These are phyloP conservation scores for Populus hybrid DNA, from an alignment of 441 rosid genomes.

Conservation along the genomic window DNA sequence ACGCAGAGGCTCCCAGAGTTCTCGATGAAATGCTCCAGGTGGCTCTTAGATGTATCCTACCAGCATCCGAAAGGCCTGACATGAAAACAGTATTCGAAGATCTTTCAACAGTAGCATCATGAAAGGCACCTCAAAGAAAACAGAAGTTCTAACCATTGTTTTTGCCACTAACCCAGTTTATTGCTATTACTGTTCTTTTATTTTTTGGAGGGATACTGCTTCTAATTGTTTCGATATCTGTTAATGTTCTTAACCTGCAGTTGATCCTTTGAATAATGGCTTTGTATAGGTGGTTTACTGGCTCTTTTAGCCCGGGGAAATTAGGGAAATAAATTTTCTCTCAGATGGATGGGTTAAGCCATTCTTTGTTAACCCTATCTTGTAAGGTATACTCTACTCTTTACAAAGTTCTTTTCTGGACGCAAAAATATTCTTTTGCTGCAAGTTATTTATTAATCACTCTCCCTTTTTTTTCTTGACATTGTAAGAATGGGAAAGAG, in stretches of 20 bases:
- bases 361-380: background rate
- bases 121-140: conserved; percentile 18
- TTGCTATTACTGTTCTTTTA: conserved; percentile 13
- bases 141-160: conserved; percentile 11
- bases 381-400: background rate
- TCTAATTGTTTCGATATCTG: conserved; percentile 1
- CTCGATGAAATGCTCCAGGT: conserved; percentile 54
- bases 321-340: background rate
- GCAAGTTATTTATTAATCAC: background rate
- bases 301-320: background rate
- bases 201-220: background rate
- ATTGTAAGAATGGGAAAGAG: too few relatives aligned
- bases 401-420: background rate
- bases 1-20: conserved; percentile 27
- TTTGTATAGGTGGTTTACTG: conserved; percentile 8
- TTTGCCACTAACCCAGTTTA: conserved; percentile 23
- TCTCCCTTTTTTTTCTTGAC: too few relatives aligned
- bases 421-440: background rate
- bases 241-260: conserved; percentile 4
- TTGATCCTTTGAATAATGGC: conserved; percentile 18
- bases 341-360: conserved; percentile 6
- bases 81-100: conserved; percentile 65
- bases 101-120: conserved; percentile 32
- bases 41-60: conserved; percentile 64
- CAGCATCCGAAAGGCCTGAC: conserved; percentile 83